Conservation (phyloP, 2,329 filamentous ascomycete species). For the Claviceps sp. region DNA sequence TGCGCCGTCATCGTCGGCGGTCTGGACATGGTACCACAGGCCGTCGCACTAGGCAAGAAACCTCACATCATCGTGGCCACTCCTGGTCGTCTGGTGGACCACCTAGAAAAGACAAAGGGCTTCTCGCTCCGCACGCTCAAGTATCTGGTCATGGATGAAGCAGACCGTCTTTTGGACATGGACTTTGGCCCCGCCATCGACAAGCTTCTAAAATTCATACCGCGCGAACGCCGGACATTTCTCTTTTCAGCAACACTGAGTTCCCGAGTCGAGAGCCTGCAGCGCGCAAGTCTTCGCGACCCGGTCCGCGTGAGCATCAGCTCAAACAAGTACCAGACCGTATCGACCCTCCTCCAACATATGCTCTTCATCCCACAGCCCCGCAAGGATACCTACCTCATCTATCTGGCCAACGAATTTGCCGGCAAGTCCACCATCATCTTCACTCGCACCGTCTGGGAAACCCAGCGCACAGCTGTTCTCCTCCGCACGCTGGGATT, state of each 20-base stretch:
- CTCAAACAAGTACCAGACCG: conserved; percentile 77
- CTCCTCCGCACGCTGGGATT: conserved; percentile 76
- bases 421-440: conserved; percentile 78
- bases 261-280: conserved; percentile 82
- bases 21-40: conserved; percentile 87
- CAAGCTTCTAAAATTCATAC: conserved; percentile 83
- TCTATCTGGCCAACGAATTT: conserved; percentile 76
- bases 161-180: conserved; percentile 80
- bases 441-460: conserved; percentile 84
- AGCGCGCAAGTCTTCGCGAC: conserved; percentile 76
- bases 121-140: conserved; percentile 74
- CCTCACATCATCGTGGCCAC: conserved; percentile 91
- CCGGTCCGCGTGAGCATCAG: conserved; percentile 74
- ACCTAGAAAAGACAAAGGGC: conserved; percentile 92
- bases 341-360: conserved; percentile 73
- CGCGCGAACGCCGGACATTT: conserved; percentile 63
- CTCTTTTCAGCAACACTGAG: conserved; percentile 93
- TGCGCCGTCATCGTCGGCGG: conserved; percentile 82
- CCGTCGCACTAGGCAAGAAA: conserved; percentile 87
- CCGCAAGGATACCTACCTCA: conserved; percentile 80
- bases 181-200: conserved; percentile 89
- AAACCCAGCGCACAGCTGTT: conserved; percentile 75
- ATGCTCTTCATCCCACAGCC: conserved; percentile 78
- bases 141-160: conserved; percentile 91
- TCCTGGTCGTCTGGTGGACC: conserved; percentile 77